Evolutionary conservation across 1,284 basidiomycete genomes (phyloP).

Genomic region (Papiliotrema terrestris): DNA sequence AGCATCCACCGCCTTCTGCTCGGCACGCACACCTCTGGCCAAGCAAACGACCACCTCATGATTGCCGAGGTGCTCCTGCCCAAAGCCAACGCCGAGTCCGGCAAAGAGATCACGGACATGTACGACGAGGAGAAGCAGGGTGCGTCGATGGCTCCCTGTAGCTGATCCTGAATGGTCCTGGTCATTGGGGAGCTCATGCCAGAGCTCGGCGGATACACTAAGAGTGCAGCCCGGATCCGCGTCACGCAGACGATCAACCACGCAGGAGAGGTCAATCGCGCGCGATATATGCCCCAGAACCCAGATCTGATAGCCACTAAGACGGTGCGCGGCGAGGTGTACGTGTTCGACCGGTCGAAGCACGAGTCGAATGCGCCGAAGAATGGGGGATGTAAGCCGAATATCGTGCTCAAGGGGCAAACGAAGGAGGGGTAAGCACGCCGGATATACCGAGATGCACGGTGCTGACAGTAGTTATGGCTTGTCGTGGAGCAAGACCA

Average conservation of each 20-base stretch:
- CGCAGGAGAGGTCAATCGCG: conserved; percentile 92
- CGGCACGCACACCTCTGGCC: conserved; percentile 95
- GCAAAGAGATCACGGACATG: conserved; percentile 67
- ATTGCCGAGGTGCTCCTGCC: conserved; percentile 94
- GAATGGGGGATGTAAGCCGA: conserved; percentile 78
- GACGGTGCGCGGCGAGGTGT: conserved; percentile 81
- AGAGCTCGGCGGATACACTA: conserved; percentile 81
- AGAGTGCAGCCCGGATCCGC: conserved; percentile 73
- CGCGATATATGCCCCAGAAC: conserved; percentile 98
- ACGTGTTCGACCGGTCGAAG: conserved; percentile 95
- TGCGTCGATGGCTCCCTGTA: conserved; percentile 36
- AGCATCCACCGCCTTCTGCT: conserved; percentile 89
- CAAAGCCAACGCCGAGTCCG: conserved; percentile 56
- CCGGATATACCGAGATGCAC: neutral
- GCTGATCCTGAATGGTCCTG: too few species aligned
- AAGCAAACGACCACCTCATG: conserved; percentile 92
- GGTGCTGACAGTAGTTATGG: conserved; percentile 65
- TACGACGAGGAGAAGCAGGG: conserved; percentile 89
- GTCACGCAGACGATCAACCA: conserved; percentile 96
- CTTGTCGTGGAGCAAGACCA: conserved; percentile 83
- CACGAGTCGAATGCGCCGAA: conserved; percentile 88
- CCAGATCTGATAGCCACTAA: conserved; percentile 96
- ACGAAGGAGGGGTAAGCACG: conserved; percentile 78
- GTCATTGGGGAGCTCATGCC: conserved; percentile 2
- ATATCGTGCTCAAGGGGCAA: conserved; percentile 87